Percentiles rank a stretch among this genome's conserved stretches.
Conservation (phyloP, 73 alveolate species). For the Urostyla sp. region DNA sequence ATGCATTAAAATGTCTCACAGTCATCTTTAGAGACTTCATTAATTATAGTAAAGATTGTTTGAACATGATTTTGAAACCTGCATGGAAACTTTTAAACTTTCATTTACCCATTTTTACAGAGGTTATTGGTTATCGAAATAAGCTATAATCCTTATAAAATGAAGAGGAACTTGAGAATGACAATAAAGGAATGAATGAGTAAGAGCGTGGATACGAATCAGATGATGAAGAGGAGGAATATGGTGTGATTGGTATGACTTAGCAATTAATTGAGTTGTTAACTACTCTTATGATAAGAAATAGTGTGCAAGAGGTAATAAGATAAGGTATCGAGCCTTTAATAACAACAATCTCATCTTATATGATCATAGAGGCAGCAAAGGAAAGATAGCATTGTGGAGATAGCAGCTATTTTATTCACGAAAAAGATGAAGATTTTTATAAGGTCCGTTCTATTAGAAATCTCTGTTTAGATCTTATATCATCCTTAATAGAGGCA, state of each 20-base stretch:
- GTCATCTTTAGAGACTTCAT: conserved; percentile 74
- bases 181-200: conserved; percentile 7
- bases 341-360: conserved; percentile 60
- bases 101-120: conserved; percentile 65
- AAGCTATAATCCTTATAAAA: too few relatives aligned
- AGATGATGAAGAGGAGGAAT: conserved; percentile 60
- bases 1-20: conserved; percentile 67
- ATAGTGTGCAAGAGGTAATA: conserved; percentile 49
- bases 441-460: conserved; percentile 53
- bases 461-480: conserved; percentile 50
- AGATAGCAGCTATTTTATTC: conserved; percentile 67
- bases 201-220: conserved; percentile 55
- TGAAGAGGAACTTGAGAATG: conserved; percentile 30
- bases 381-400: conserved; percentile 50
- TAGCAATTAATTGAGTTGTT: conserved; percentile 65
- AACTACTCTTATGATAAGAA: conserved; percentile 64
- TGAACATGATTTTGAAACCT: conserved; percentile 54
- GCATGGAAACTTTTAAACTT: conserved; percentile 71
- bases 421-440: conserved; percentile 65
- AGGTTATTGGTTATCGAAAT: conserved; percentile 66
- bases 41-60: conserved; percentile 53
- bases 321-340: conserved; percentile 59
- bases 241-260: conserved; percentile 76
- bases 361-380: conserved; percentile 55
- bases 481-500: conserved; percentile 68